Evolutionary conservation across 176 grass and related monocot species (phyloP).

Genomic region (Musa acuminata): DNA sequence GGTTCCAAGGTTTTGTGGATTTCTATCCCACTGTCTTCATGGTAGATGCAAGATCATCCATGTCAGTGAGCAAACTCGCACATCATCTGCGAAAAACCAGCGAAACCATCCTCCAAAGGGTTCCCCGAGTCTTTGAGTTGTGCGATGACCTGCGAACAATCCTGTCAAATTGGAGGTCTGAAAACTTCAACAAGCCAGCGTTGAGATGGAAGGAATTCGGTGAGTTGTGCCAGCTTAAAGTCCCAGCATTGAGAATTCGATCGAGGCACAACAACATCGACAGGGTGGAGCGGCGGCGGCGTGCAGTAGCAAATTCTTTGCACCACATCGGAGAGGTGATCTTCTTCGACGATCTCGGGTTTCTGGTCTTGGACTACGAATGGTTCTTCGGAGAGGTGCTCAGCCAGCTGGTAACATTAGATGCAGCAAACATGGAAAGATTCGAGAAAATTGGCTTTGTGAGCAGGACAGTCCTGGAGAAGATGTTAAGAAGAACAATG

Average conservation of each 20-base stretch:
- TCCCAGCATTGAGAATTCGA: slow-evolving; percentile 51
- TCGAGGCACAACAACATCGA: slow-evolving; percentile 65
- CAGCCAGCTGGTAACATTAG: slow-evolving; percentile 30
- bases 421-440: slow-evolving; percentile 37
- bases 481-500: slow-evolving; percentile 44
- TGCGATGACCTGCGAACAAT: slow-evolving; percentile 66
- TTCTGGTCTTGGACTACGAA: slow-evolving; percentile 65
- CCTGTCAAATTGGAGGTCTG: slow-evolving; percentile 59
- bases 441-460: slow-evolving; percentile 52
- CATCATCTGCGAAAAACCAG: slow-evolving; percentile 48
- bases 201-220: slow-evolving; percentile 78
- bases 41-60: slow-evolving; percentile 71
- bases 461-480: slow-evolving; percentile 56
- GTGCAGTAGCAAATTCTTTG: slow-evolving; percentile 51
- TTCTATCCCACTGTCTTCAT: slow-evolving; percentile 83
- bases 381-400: slow-evolving; percentile 68
- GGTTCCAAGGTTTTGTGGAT: slow-evolving; percentile 64
- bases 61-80: slow-evolving; percentile 64
- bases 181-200: slow-evolving; percentile 41
- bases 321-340: slow-evolving; percentile 69
- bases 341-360: slow-evolving; percentile 66
- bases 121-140: slow-evolving; percentile 63
- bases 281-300: slow-evolving; percentile 47
- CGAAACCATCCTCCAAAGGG: slow-evolving; percentile 71
- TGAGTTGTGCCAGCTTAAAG: slow-evolving; percentile 73